Evolutionary conservation across 2,329 filamentous ascomycete species (phyloP).

Genomic region (Colletotrichum shisoi): DNA sequence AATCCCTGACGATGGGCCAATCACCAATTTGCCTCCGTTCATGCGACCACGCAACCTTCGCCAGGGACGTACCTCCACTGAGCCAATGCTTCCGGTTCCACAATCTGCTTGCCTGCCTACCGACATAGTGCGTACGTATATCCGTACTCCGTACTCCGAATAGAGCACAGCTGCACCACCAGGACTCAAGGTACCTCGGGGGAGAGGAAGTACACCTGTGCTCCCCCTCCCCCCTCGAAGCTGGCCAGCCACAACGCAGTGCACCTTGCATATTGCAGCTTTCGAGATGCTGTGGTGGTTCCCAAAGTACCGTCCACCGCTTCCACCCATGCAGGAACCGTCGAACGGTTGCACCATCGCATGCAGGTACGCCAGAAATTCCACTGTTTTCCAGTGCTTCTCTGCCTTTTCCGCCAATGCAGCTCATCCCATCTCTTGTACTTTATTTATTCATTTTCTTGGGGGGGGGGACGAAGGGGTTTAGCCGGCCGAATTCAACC

Average conservation of each 20-base stretch:
- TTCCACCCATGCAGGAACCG: constrained; percentile 38
- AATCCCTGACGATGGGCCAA: constrained; percentile 31
- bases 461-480: too few relatives aligned
- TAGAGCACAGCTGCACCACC: constrained; percentile 2
- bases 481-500: not conserved
- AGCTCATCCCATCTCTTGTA: constrained; percentile 7
- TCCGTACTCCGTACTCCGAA: too few relatives aligned
- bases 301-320: constrained; percentile 12
- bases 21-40: constrained; percentile 38
- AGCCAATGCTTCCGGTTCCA: constrained; percentile 8
- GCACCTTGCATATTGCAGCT: constrained; percentile 36
- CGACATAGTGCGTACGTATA: too few relatives aligned
- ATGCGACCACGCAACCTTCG: constrained; percentile 33
- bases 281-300: constrained; percentile 15
- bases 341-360: constrained; percentile 28
- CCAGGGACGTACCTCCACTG: constrained; percentile 15
- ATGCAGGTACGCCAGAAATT: constrained; percentile 37
- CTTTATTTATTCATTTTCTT: not conserved
- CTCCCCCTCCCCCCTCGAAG: not conserved
- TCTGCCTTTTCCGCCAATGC: constrained; percentile 8
- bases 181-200: constrained; percentile 20
- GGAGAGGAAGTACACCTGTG: constrained; percentile 18
- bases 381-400: constrained; percentile 16
- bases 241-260: constrained; percentile 4
- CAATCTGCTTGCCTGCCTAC: too few relatives aligned